Conservation (phyloP, 768 basidiomycete genomes). For the Kwoniella shandongensis region DNA sequence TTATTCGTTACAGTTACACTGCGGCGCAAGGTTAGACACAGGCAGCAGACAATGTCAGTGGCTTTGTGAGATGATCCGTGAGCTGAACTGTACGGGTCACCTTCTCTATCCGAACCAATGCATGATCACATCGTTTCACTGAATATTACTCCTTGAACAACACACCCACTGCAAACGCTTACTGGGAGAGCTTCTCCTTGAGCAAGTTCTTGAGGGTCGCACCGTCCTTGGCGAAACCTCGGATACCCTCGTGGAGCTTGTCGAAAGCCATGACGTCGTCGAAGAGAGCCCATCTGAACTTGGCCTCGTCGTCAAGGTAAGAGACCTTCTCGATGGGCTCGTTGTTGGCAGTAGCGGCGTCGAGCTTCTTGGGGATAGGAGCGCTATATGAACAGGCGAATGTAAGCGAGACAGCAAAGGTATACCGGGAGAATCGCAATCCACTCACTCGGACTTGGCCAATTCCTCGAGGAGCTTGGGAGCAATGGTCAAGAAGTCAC, state of each 20-base stretch:
- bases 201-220: conserved; percentile 78
- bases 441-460: conserved; percentile 57
- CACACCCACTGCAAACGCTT: background rate
- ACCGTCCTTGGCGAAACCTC: conserved; percentile 96
- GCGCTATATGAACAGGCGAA: conserved; percentile 55
- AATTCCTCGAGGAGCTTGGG: conserved; percentile 89
- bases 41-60: no score
- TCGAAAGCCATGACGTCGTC: conserved; percentile 98
- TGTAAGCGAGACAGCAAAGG: conserved; percentile 36
- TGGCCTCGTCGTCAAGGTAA: conserved; percentile 87
- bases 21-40: no score
- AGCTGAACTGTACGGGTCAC: no score
- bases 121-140: no score
- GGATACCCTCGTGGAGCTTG: conserved; percentile 97
- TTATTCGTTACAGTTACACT: no score
- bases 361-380: conserved; percentile 80
- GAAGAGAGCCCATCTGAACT: conserved; percentile 92
- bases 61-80: no score
- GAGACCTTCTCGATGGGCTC: conserved; percentile 73
- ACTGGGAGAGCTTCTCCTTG: conserved; percentile 58
- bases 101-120: no score
- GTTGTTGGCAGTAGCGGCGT: conserved; percentile 57
- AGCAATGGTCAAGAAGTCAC: conserved; percentile 96
- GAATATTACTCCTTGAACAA: background rate
- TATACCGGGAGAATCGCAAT: conserved; percentile 53